Conservation (phyloP, 1,139 yeast genomes). For the Magnusiomyces fungicola region DNA sequence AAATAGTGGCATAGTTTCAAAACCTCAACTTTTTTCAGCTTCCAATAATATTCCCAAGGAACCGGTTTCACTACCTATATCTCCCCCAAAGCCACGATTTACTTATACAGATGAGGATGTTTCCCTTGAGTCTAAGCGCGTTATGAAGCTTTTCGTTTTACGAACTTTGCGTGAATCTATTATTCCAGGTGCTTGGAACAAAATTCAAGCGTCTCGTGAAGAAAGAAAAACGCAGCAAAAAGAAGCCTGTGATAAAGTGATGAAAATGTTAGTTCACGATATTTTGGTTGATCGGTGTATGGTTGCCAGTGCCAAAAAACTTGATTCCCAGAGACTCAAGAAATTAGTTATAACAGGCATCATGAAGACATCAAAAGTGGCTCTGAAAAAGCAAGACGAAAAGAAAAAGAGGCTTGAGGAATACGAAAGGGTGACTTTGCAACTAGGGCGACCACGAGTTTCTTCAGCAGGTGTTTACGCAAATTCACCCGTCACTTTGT, state of each 20-base stretch:
- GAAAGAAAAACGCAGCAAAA: constrained; percentile 9
- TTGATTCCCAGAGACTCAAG: constrained; percentile 16
- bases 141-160: constrained; percentile 7
- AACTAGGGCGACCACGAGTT: constrained; percentile 21
- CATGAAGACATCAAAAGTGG: constrained; percentile 17
- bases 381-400: constrained; percentile 20
- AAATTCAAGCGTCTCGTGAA: constrained; percentile 6
- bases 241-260: constrained; percentile 4
- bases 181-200: constrained; percentile 8
- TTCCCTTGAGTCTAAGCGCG: constrained; percentile 3
- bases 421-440: constrained; percentile 19
- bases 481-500: too few relatives aligned
- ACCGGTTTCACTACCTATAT: constrained; percentile 19
- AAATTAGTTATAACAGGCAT: constrained; percentile 12
- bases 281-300: constrained; percentile 19
- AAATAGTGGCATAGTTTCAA: too few relatives aligned
- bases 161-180: neutral
- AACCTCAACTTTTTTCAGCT: too few relatives aligned
- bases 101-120: constrained; percentile 15
- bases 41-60: too few relatives aligned
- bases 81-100: constrained; percentile 27
- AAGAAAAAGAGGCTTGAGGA: constrained; percentile 21
- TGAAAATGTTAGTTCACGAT: constrained; percentile 7
- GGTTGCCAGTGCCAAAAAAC: constrained; percentile 19
- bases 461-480: neutral